Conservation (phyloP, 768 basidiomycete genomes). For the Collybiopsis confluens region DNA sequence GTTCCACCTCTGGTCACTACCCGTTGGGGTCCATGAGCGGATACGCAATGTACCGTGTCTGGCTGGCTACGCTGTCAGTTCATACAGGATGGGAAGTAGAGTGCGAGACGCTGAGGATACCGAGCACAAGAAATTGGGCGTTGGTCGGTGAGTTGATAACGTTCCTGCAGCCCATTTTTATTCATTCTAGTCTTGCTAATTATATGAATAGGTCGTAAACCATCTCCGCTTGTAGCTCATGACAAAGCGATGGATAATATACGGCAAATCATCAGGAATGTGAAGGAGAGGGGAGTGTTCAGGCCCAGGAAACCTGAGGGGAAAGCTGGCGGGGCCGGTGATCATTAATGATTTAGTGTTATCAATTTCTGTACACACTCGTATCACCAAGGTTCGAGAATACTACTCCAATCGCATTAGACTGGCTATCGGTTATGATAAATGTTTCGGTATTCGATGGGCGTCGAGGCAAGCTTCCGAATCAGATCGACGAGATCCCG, state of each 20-base stretch:
- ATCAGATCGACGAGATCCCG: too few species aligned
- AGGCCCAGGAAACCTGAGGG: slow-evolving; percentile 71
- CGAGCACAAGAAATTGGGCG: slow-evolving; percentile 92
- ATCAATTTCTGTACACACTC: too few species aligned
- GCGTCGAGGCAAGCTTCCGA: too few species aligned
- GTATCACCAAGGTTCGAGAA: too few species aligned
- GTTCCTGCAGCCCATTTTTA: neutral
- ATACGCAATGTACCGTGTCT: slow-evolving; percentile 83
- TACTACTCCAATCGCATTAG: too few species aligned
- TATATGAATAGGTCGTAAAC: slow-evolving; percentile 24
- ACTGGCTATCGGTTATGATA: too few species aligned
- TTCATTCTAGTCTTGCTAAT: neutral
- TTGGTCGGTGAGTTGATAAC: slow-evolving; percentile 61
- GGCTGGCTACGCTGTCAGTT: slow-evolving; percentile 70
- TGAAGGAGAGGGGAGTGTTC: slow-evolving; percentile 64
- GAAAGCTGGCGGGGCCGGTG: slow-evolving; percentile 33
- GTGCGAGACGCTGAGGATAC: slow-evolving; percentile 82
- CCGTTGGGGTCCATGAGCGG: too few species aligned
- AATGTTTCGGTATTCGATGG: too few species aligned
- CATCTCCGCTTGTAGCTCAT: slow-evolving; percentile 12
- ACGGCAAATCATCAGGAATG: slow-evolving; percentile 47
- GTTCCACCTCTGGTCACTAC: too few species aligned
- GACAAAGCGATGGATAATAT: slow-evolving; percentile 40
- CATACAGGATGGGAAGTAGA: slow-evolving; percentile 86
- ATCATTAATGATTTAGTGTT: too few species aligned